phyloP scores from a whole-genome alignment of 169 alveolate species.

The Cryptosporidium tyzzeri region DNA sequence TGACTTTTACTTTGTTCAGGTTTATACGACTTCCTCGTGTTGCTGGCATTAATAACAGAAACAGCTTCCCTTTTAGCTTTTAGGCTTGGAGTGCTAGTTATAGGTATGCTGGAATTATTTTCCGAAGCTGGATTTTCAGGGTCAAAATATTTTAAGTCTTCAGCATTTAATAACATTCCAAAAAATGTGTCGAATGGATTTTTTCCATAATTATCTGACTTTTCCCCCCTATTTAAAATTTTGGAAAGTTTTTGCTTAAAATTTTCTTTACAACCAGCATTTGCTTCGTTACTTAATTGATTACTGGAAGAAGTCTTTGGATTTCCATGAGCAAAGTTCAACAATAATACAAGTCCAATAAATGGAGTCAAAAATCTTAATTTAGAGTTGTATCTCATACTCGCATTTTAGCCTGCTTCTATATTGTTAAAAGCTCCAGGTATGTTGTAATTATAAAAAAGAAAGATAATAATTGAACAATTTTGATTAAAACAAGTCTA shows the following conservation, averaged over 20 bases:
- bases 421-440: not conserved
- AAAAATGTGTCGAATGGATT: conserved; percentile 17
- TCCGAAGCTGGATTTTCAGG: not conserved
- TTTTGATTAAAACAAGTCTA: not conserved
- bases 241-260: not conserved
- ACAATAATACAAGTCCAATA: not conserved
- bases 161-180: not conserved
- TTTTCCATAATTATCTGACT: not conserved
- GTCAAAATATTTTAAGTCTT: not conserved
- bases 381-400: conserved; percentile 51
- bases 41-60: not conserved
- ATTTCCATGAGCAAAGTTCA: not conserved
- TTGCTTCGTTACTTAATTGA: not conserved
- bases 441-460: not conserved
- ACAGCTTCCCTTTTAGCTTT: not conserved
- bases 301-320: not conserved
- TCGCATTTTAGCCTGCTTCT: conserved; percentile 43
- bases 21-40: not conserved
- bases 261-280: not conserved
- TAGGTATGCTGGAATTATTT: not conserved
- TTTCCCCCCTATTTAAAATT: not conserved
- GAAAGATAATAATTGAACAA: not conserved
- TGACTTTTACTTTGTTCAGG: not conserved
- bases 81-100: not conserved
- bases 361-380: not conserved